Base-by-base conservation (phyloP, 257 asterid species). In the Solanum sparsipilum region DNA sequence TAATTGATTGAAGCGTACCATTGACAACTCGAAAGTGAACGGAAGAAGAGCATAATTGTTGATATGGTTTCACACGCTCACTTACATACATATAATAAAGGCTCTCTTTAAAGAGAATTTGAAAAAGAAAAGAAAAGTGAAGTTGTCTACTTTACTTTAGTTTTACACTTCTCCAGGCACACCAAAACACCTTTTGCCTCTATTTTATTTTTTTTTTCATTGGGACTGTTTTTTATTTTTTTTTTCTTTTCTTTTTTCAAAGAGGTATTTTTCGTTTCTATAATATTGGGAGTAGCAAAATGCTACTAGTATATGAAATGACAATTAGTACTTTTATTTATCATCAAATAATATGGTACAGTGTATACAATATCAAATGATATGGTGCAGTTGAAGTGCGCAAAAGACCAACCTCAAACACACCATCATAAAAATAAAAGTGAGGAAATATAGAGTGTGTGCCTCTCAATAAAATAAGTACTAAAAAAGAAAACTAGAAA, bases 131-230 rank as follows among this genome's bases (percentile, higher is more conserved):
- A 76, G 83, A 75, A 36, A 75, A 75, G 84, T 23, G 31, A 87
- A 90, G 92, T 60, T 73, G 85, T 68, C 67, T 70, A 78, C 92
- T 90, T 90, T 78, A 84, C 92, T 90, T 90, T 88, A 90, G 60
- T 35, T 76, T 65, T 46, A 87, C 35, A 58, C 71, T 90, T 68
- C 91, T 84, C 52, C 85, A 63, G 74, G 29, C 84, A 35, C 56
- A 23, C 52, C 81, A 39, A 39, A 29, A 21, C 44, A 84, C 86
- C 71, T 86, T 71, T 29, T 65, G 71, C 70, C 56, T 15, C 84
- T n/a, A 20, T 78, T 1, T 9, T 25, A 6, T 6, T 6, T 6
- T 12, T 15, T 3, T 41, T 7, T n/a, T 48, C 27, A 44, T 15
- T 27, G 65, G 27, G 27, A 34, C 18, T 41, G 38, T 41, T 5